phyloP scores from a whole-genome alignment of 1,284 basidiomycete genomes.

The Inonotus hispidus region DNA sequence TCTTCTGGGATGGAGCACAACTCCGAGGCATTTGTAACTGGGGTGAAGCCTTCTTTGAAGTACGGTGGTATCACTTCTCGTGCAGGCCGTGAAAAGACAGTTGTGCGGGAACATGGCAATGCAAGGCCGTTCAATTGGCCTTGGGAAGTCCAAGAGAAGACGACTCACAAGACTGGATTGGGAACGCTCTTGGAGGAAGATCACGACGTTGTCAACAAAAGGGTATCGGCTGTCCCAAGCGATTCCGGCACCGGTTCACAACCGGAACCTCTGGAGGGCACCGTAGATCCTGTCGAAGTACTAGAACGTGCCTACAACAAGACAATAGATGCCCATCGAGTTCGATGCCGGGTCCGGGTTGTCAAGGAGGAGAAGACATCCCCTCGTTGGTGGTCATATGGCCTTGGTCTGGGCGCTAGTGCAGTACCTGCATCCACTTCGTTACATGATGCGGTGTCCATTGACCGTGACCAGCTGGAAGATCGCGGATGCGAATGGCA shows the following conservation, averaged over 20 bases:
- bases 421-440: neutral
- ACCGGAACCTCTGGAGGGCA: constrained; percentile 1
- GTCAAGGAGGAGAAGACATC: neutral
- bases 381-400: constrained; percentile 8
- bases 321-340: constrained; percentile 10
- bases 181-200: constrained; percentile 1
- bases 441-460: neutral
- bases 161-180: neutral
- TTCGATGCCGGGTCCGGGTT: neutral
- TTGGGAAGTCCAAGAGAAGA: neutral
- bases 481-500: neutral
- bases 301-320: constrained; percentile 19
- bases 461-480: neutral
- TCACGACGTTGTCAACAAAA: neutral
- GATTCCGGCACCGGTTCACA: neutral
- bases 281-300: constrained; percentile 19
- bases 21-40: neutral
- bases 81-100: neutral
- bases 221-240: neutral
- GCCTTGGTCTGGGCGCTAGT: neutral
- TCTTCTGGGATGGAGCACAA: neutral
- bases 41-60: constrained; percentile 5
- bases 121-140: constrained; percentile 16
- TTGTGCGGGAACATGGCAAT: constrained; percentile 1
- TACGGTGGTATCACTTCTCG: constrained; percentile 1